Evolutionary conservation across 2,329 filamentous ascomycete genomes (phyloP), one percentile per base, ranked within the genome.

Genomic region (Microdochium nivale): DNA sequence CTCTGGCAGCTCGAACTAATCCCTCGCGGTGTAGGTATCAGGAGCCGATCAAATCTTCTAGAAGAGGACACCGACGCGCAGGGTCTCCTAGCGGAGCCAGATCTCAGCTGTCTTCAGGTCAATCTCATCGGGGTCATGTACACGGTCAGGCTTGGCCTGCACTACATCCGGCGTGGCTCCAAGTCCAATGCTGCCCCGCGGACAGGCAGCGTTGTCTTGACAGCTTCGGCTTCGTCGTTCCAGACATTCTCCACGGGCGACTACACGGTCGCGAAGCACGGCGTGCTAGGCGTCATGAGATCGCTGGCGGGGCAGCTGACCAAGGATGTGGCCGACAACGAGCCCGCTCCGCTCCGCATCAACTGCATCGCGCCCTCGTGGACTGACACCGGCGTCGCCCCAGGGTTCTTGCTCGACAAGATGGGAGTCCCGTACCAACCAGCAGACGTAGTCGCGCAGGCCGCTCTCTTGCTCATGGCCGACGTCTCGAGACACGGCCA

Each of bases 311-410:
- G 65, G 2, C 61, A 72, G 3, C 56, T 78, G 2, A 55, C 59
- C 13, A 57, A 56, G 2, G 63, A 67, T 11, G 54, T 60, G 19
- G 54, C 40, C 14, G 40, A 37, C 7, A 19, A 19, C 19, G 14
- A 21, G 40, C 40, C 19, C 40, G 7, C 76, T 1, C 73, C 76
- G 1, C 73, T 83, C 44, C 75, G 80, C 14, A 60, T 83, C 49
- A 84, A 84, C 65, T 72, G 69, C 5, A 64, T 83, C 21, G 72
- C 76, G 1, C 78, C 80, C 1, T 74, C 69, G 27, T 83, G 78
- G 78, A 81, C 80, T 0, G 64, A 68, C 2, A 78, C 76, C 16
- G 70, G 66, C 13, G 67, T 81, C 1, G 61, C 80, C 1, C 71
- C 75, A 0, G 56, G 59, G 52, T 58, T 24, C 13, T 19, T 44